Conservation (phyloP, 805 yeast genomes). For the Blastobotrys robertii region DNA sequence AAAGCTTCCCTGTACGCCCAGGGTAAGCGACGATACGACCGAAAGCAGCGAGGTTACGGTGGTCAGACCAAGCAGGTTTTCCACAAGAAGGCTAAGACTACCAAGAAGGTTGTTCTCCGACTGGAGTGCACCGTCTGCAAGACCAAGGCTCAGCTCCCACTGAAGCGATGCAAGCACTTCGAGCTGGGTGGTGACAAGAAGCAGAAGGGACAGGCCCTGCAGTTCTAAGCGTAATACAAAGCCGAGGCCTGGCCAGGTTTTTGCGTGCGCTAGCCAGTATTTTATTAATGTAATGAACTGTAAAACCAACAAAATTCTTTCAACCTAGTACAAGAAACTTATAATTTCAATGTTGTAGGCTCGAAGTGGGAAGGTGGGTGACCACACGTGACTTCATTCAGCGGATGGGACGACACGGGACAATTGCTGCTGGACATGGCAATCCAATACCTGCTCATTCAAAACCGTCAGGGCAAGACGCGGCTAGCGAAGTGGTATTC, state of each 20-base stretch:
- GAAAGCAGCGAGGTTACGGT: conserved; percentile 99
- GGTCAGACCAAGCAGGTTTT: conserved; percentile 99
- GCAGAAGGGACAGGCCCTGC: conserved; percentile 99
- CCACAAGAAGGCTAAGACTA: conserved; percentile 99
- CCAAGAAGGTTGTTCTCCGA: conserved; percentile 99
- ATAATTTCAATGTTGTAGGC: too few relatives aligned
- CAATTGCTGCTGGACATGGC: too few relatives aligned
- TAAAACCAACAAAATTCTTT: too few relatives aligned
- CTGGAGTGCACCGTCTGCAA: conserved; percentile 98
- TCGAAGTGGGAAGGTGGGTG: too few relatives aligned
- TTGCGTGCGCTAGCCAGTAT: too few relatives aligned
- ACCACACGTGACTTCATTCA: too few relatives aligned
- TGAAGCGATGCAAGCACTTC: conserved; percentile 99
- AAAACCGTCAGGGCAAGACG: conserved; percentile 90
- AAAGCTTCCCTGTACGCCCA: conserved; percentile 98
- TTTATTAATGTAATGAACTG: too few relatives aligned
- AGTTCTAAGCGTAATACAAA: conserved; percentile 55
- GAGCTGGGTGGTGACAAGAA: conserved; percentile 99
- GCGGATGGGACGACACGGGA: too few relatives aligned
- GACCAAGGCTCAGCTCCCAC: conserved; percentile 95
- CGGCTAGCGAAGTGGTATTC: conserved; percentile 75
- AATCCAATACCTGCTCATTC: conserved; percentile 67
- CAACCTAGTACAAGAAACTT: too few relatives aligned
- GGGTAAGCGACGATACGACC: conserved; percentile 99
- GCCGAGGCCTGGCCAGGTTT: too few relatives aligned